These are phyloP conservation scores for Lathyrus sativus DNA, from an alignment of 306 rosid genomes.

Conservation along the genomic window DNA sequence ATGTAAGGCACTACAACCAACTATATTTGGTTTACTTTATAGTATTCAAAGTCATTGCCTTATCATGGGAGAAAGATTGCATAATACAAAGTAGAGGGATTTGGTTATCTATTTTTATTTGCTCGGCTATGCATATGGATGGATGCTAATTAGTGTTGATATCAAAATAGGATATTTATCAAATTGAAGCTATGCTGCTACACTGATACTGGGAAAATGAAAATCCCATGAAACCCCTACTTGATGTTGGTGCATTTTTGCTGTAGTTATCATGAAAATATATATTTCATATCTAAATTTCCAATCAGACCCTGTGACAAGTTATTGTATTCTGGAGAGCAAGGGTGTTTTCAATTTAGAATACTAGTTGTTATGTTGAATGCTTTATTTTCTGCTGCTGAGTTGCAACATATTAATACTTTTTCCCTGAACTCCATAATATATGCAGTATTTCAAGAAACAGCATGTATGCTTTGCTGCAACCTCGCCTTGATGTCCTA, in stretches of 20 bases:
- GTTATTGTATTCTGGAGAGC: constrained; percentile 7
- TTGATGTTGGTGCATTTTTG: constrained; percentile 2
- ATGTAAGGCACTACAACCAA: no score
- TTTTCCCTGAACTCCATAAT: constrained; percentile 17
- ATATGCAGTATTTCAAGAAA: constrained; percentile 82
- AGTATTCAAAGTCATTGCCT: neutral
- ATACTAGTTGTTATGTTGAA: constrained; percentile 12
- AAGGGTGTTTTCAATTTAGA: constrained; percentile 1
- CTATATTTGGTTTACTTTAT: neutral
- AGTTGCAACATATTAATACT: constrained; percentile 4
- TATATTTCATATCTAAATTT: constrained; percentile 10
- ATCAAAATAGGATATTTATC: neutral
- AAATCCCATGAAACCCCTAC: neutral
- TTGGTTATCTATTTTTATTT: neutral
- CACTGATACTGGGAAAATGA: constrained; percentile 1
- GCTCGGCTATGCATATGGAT: neutral
- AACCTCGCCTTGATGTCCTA: constrained; percentile 78
- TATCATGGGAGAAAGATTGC: neutral
- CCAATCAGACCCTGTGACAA: constrained; percentile 21
- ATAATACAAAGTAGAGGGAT: neutral
- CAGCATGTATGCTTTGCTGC: constrained; percentile 80
- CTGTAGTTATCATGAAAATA: neutral
- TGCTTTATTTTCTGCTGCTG: constrained; percentile 18
- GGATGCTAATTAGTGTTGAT: neutral
- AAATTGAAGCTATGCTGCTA: neutral